Conservation (phyloP, 805 yeast genomes). For the Kluyveromyces dobzhanskii region DNA sequence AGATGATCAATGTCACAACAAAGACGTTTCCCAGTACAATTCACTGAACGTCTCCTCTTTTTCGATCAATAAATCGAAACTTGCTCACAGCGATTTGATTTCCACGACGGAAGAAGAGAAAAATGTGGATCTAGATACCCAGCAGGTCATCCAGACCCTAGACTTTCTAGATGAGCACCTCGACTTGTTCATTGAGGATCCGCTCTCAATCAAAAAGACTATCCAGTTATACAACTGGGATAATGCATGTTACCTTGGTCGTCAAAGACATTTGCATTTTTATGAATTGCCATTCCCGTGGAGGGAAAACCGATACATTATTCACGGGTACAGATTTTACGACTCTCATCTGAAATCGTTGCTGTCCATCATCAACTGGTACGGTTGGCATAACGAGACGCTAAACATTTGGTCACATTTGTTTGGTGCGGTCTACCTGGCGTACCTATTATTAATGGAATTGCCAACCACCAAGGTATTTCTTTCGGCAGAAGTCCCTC, state of each 20-base stretch:
- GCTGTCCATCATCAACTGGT: constrained; percentile 43
- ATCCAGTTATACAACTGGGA: constrained; percentile 40
- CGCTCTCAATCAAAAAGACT: constrained; percentile 5
- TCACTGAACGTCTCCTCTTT: not conserved
- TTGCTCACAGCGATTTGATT: not conserved
- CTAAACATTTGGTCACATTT: constrained; percentile 92
- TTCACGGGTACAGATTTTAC: constrained; percentile 79
- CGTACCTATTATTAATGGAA: constrained; percentile 48
- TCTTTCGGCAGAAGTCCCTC: constrained; percentile 36
- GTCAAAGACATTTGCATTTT: constrained; percentile 51
- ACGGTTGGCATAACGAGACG: constrained; percentile 71
- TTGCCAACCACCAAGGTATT: constrained; percentile 56
- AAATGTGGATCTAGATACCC: constrained; percentile 2
- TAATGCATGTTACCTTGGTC: constrained; percentile 37
- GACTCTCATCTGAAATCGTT: constrained; percentile 52
- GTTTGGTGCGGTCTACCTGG: constrained; percentile 52
- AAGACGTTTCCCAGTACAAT: no score
- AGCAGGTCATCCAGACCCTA: constrained; percentile 6
- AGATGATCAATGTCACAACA: no score
- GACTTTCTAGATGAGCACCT: constrained; percentile 6
- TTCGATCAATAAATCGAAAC: not conserved
- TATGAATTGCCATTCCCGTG: constrained; percentile 87
- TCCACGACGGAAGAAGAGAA: not conserved
- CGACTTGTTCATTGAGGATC: constrained; percentile 8
- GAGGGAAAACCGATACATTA: constrained; percentile 84